Base-by-base conservation (phyloP, 2,329 filamentous ascomycete genomes). In the Rhynchosporium agropyri region DNA sequence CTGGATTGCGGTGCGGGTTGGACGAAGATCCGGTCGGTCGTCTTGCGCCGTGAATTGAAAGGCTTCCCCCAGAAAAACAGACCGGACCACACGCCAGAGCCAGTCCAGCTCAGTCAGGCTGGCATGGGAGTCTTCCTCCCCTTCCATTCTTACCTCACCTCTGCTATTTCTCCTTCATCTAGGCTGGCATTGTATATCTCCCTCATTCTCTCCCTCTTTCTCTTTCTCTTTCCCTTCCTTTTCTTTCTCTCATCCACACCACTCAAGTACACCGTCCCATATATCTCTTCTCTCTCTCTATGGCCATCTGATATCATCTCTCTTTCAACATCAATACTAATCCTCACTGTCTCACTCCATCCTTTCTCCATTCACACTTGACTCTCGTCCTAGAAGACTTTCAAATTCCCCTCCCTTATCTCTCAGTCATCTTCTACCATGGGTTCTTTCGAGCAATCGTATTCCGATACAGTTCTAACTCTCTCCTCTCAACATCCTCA, bases 401-500 rank as follows among this genome's bases (percentile, higher is more conserved):
- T 50, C 20, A 20, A 20, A 20, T 1, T 20, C 20, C 20, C 20
- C 20, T 20, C 56, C 48, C 48, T 36, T 54, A 55, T 42, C 29
- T 50, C 29, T 49, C 42, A 38, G 58, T 64, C 48, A 55, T 58
- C 49, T 53, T 58, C 26, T 63, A 65, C 51, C 64, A 72, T 72
- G 70, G 59, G 67, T 69, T 71, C 67, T 43, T 72, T 71, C 66
- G 65, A 69, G 61, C 65, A 70, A 58, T 68, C 67, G 43, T 70
- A 67, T 60, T 68, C 62, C 59, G 64, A 67, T 50, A 70, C 72
- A 58, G 45, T 73, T 61, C 67, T 73, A 28, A 68, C 67, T 58
- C 66, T 73, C 33, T 64, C 65, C 26, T 67, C 71, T 48, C 71
- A 73, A 62, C 63, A 67, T 50, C 68, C 70, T 38, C 70, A 66